Percentiles rank a stretch among this genome's conserved stretches.
These are phyloP conservation scores for Apium graveolens DNA, from an alignment of 129 eudicot species.

Conservation along the genomic window DNA sequence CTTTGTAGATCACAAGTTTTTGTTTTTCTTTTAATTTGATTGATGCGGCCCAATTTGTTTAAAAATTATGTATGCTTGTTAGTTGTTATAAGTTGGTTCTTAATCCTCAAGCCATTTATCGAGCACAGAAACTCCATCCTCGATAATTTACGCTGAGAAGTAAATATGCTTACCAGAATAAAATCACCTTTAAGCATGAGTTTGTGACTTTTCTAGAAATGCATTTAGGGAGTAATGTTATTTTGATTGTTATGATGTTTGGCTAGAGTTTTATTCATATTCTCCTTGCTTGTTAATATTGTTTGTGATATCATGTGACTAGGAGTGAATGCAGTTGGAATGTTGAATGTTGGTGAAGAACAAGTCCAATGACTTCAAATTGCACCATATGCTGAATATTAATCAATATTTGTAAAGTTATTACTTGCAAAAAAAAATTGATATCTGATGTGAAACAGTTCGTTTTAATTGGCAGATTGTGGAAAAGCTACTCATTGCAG, in stretches of 20 bases:
- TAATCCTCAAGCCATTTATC: neutral
- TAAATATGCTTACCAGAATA: neutral
- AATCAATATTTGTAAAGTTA: neutral
- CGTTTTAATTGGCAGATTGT: slow-evolving; percentile 49
- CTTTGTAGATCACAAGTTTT: too few relatives aligned
- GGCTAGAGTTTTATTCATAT: neutral
- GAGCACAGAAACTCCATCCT: neutral
- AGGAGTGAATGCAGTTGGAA: neutral
- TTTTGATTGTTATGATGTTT: neutral
- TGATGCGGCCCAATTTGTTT: too few relatives aligned
- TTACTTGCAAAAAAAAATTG: neutral
- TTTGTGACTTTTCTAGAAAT: neutral
- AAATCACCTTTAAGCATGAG: neutral
- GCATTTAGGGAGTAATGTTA: neutral
- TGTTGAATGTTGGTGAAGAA: neutral
- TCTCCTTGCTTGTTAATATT: neutral
- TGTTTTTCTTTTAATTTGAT: too few relatives aligned
- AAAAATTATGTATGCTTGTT: neutral
- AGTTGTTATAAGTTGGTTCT: neutral
- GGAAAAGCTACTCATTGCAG: slow-evolving; percentile 87
- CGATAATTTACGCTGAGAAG: neutral
- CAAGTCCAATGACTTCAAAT: neutral
- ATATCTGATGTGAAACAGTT: neutral
- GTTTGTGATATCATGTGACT: neutral
- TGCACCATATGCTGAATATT: neutral